Evolutionary conservation across 345 rosid species (phyloP).

Genomic region (Raphanus sativus): DNA sequence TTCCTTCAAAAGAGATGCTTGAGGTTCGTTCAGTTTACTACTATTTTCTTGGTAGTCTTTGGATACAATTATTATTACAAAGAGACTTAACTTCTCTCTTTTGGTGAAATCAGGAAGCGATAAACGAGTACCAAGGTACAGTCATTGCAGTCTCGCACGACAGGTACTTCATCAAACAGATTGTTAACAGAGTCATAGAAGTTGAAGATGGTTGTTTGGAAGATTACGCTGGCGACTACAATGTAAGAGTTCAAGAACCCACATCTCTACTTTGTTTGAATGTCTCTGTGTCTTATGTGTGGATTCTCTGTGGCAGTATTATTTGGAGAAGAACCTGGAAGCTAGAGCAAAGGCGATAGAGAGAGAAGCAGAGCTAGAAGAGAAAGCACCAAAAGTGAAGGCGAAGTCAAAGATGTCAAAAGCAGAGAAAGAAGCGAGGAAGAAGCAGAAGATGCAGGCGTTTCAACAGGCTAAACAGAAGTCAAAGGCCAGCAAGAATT

Average conservation of each 20-base stretch:
- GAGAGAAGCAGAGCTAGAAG: constrained; percentile 81
- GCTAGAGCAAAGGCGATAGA: constrained; percentile 74
- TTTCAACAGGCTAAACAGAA: constrained; percentile 81
- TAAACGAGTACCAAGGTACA: constrained; percentile 77
- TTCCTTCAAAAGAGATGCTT: constrained; percentile 97
- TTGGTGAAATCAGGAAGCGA: constrained; percentile 51
- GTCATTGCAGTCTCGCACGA: constrained; percentile 90
- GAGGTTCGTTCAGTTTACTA: constrained; percentile 43
- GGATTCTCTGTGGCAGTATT: constrained; percentile 54
- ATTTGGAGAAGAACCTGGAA: constrained; percentile 90
- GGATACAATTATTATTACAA: no score
- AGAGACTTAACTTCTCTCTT: no score
- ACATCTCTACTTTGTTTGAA: not conserved
- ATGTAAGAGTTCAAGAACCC: constrained; percentile 43
- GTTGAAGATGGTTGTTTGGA: not conserved
- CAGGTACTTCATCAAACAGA: constrained; percentile 52
- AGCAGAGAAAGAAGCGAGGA: constrained; percentile 94
- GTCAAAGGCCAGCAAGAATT: constrained; percentile 43
- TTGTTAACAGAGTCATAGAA: not conserved
- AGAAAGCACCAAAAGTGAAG: constrained; percentile 89
- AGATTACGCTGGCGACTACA: constrained; percentile 49
- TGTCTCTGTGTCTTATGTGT: not conserved
- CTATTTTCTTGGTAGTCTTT: no score
- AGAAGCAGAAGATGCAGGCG: constrained; percentile 88
- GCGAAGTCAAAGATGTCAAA: constrained; percentile 98